A percentile compares a stretch with the other conserved stretches of the same genome.
These are phyloP conservation scores for Escovopsis sp. DNA, from an alignment of 2,329 filamentous ascomycete genomes.

Conservation along the genomic window DNA sequence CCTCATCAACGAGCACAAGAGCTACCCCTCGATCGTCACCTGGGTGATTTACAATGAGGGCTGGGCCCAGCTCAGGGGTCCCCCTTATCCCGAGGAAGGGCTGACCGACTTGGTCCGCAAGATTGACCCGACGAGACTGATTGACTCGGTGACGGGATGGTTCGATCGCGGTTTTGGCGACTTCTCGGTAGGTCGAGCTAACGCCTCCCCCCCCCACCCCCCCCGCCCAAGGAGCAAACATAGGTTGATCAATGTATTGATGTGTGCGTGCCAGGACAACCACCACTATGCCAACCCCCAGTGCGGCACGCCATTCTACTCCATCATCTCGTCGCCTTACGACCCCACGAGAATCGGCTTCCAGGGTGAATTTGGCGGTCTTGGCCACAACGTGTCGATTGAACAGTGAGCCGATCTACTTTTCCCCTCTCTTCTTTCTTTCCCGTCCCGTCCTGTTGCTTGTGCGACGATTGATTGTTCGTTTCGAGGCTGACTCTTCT, in stretches of 20 bases:
- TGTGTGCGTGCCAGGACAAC: constrained; percentile 37
- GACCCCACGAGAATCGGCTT: constrained; percentile 48
- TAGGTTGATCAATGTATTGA: not conserved
- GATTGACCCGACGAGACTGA: constrained; percentile 48
- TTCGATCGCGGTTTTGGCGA: constrained; percentile 53
- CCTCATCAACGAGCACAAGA: constrained; percentile 47
- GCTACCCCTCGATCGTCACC: constrained; percentile 48
- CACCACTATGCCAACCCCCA: constrained; percentile 60
- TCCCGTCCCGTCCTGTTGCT: too few species aligned
- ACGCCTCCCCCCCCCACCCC: not conserved
- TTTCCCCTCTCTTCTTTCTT: not conserved
- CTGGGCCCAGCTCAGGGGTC: constrained; percentile 45
- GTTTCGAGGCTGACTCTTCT: not conserved
- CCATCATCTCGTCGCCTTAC: constrained; percentile 37
- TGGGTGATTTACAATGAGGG: constrained; percentile 63
- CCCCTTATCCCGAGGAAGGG: constrained; percentile 38
- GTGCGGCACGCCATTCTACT: constrained; percentile 56
- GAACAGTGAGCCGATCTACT: constrained; percentile 33
- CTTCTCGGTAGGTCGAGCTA: constrained; percentile 25
- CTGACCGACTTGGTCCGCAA: constrained; percentile 39
- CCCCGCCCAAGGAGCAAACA: too few species aligned
- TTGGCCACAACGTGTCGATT: constrained; percentile 48
- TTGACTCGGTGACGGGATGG: constrained; percentile 53
- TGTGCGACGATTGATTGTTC: too few species aligned
- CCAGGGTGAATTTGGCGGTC: constrained; percentile 58